Conservation (phyloP, 2,329 filamentous ascomycete species). For the Alternaria tenuissima region DNA sequence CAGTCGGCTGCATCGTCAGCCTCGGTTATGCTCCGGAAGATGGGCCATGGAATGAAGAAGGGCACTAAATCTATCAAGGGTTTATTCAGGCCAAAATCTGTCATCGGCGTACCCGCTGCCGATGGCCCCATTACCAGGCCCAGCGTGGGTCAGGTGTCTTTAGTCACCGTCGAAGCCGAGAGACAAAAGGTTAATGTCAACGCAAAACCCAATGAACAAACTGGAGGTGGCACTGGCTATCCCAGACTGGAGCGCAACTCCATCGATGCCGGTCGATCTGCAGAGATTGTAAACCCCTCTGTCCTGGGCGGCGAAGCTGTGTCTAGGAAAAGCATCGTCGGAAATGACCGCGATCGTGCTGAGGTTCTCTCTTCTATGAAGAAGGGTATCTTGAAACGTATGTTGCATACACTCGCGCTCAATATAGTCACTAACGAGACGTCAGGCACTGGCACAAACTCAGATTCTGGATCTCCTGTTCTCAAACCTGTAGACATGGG, state of each 20-base stretch:
- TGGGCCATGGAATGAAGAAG: conserved; percentile 99
- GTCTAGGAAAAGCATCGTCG: conserved; percentile 86
- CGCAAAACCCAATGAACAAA: conserved; percentile 70
- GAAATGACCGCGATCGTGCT: conserved; percentile 86
- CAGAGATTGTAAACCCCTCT: conserved; percentile 53
- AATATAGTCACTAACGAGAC: conserved; percentile 25
- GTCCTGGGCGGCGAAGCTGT: conserved; percentile 54
- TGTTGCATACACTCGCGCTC: conserved; percentile 35
- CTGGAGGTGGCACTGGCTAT: conserved; percentile 78
- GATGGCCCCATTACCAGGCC: conserved; percentile 72
- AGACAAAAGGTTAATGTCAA: conserved; percentile 83
- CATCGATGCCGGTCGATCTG: conserved; percentile 68
- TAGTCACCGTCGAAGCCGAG: conserved; percentile 95
- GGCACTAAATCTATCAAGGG: conserved; percentile 89
- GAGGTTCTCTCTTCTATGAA: conserved; percentile 91
- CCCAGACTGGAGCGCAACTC: conserved; percentile 86
- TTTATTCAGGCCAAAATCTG: conserved; percentile 92
- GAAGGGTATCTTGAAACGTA: conserved; percentile 95
- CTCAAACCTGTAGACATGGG: conserved; percentile 69
- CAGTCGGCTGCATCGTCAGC: conserved; percentile 89
- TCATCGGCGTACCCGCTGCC: conserved; percentile 77
- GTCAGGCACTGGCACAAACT: conserved; percentile 60
- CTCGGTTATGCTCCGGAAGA: conserved; percentile 95
- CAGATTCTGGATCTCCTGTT: conserved; percentile 74
- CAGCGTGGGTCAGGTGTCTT: conserved; percentile 85